Evolutionary conservation across 805 yeast species (phyloP), one percentile per base, ranked within the genome.

Genomic region (Schwanniomyces yamadae): DNA sequence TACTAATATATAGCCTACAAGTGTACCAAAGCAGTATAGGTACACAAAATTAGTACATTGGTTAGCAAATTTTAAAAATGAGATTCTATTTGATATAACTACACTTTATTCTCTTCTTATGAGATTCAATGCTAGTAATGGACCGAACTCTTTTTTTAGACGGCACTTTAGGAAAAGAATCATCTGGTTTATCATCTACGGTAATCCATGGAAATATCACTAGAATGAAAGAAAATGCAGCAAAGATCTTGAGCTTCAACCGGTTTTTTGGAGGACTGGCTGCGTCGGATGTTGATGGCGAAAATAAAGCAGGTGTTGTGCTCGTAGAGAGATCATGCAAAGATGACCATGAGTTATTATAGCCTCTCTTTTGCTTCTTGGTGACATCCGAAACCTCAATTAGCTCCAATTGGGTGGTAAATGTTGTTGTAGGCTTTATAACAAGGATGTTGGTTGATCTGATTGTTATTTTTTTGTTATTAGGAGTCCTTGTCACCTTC

Each of bases 381-480:
- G n/a, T 6, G 5, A 17, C 17, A 18, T 29, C 12, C 12, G 19
- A 17, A n/a, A 31, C 42, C 13, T 24, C 27, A 3, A 34, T 34
- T 6, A 31, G 27, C 17, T 35, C 35, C 12, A 34, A 16, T 3
- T 16, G 12, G 6, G 42, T 20, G 10, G 30, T 28, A 18, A 28
- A n/a, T n/a, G 31, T 33, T 3, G 13, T 17, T 9, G 33, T 28
- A 13, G 24, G 7, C 12, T 20, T 12, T n/a, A 23, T 16, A 8
- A 38, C 27, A 10, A 23, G 15, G 13, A 38, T 10, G 21, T 24
- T n/a, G 14, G 34, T 13, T 7, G 37, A 12, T 17, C 10, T 33
- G 6, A 10, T 25, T 1, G 39, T 39, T 34, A 39, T 28, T 10
- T 25, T 6, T 14, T 31, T 31, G 18, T 28, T 25, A 2, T 28